These are phyloP conservation scores for Eutrema japonicum DNA, from an alignment of 345 rosid species.

Conservation along the genomic window DNA sequence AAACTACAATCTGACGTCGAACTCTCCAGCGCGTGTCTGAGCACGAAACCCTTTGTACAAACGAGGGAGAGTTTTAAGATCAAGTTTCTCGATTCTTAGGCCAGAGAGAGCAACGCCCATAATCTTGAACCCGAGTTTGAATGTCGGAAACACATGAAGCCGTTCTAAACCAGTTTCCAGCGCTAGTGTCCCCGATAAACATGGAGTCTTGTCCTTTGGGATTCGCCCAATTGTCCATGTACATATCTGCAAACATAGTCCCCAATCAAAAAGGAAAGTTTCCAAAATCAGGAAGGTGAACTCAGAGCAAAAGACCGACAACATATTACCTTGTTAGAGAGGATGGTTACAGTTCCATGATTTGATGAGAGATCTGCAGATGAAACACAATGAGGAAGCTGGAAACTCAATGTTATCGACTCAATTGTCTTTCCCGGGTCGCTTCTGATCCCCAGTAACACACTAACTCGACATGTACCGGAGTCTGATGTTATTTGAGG, in stretches of 20 bases:
- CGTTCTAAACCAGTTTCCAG: constrained; percentile 67
- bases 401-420: constrained; percentile 75
- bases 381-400: constrained; percentile 71
- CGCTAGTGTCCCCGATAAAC: constrained; percentile 67
- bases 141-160: constrained; percentile 80
- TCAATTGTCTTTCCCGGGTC: constrained; percentile 87
- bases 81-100: constrained; percentile 76
- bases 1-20: constrained; percentile 76
- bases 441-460: constrained; percentile 78
- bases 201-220: constrained; percentile 83
- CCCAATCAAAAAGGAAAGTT: not conserved
- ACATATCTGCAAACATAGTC: constrained; percentile 61
- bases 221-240: constrained; percentile 86
- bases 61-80: constrained; percentile 68
- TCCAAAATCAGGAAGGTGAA: not conserved
- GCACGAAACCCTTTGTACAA: constrained; percentile 92
- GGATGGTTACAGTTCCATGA: constrained; percentile 77
- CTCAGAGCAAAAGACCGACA: not conserved
- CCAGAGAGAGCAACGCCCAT: constrained; percentile 95
- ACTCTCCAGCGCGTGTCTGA: constrained; percentile 75
- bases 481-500: constrained; percentile 85
- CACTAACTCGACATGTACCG: constrained; percentile 71
- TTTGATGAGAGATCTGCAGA: constrained; percentile 90
- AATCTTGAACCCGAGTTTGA: constrained; percentile 74
- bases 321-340: constrained; percentile 73